Evolutionary conservation across 164 flowering plant genomes (phyloP).

Genomic region (Nymphaea thermarum): DNA sequence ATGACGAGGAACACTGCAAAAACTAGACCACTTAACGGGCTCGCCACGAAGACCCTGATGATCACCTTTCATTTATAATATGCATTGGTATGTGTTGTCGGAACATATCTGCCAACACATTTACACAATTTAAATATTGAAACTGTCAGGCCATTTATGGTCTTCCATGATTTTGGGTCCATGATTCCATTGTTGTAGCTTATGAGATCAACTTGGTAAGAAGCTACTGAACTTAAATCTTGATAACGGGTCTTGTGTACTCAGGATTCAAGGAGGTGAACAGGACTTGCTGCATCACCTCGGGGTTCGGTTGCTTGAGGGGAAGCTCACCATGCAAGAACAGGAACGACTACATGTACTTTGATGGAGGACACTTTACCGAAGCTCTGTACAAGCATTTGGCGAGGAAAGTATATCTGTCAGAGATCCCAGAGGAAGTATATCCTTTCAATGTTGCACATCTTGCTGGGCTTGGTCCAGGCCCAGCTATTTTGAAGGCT

Average conservation of each 20-base stretch:
- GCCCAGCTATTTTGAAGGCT: neutral
- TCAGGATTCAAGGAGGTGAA: constrained; percentile 39
- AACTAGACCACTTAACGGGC: too few relatives aligned
- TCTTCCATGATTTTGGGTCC: too few relatives aligned
- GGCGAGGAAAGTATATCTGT: constrained; percentile 40
- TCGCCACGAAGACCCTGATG: too few relatives aligned
- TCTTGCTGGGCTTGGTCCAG: constrained; percentile 11
- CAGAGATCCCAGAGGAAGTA: constrained; percentile 21
- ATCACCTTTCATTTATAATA: too few relatives aligned
- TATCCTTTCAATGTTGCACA: constrained; percentile 42
- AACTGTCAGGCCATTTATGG: too few relatives aligned
- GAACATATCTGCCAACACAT: too few relatives aligned
- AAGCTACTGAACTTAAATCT: neutral
- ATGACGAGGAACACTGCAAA: too few relatives aligned
- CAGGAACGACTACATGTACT: constrained; percentile 31
- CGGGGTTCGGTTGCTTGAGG: constrained; percentile 20
- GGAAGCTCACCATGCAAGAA: constrained; percentile 28
- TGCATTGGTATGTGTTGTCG: too few relatives aligned
- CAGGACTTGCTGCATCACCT: constrained; percentile 41
- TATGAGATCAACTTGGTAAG: too few relatives aligned
- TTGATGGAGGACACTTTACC: constrained; percentile 61
- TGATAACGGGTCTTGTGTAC: neutral
- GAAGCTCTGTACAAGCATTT: constrained; percentile 42
- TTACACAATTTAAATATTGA: too few relatives aligned
- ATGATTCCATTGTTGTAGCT: too few relatives aligned